Percentiles rank a stretch among this genome's conserved stretches.
These are phyloP conservation scores for Cenococcum geophilum DNA, from an alignment of 495 filamentous ascomycete genomes.

Conservation along the genomic window DNA sequence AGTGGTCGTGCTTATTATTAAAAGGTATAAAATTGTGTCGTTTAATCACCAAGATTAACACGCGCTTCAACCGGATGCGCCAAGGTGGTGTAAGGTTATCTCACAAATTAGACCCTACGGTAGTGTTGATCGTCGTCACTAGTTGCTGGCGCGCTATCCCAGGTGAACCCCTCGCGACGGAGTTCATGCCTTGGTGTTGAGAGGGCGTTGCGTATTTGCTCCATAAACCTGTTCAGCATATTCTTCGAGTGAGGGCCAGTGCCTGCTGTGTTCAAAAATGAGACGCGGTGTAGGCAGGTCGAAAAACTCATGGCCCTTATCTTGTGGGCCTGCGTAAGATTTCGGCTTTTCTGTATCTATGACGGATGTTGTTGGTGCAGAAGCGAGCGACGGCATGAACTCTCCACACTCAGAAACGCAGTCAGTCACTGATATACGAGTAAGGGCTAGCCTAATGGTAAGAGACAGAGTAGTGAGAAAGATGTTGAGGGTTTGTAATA, in stretches of 20 bases:
- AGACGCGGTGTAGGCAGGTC: constrained; percentile 1
- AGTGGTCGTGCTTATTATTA: too few relatives aligned
- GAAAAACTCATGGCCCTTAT: not conserved
- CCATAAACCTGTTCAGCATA: constrained; percentile 4
- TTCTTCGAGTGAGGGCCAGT: constrained; percentile 13
- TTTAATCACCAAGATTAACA: too few relatives aligned
- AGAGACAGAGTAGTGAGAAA: not conserved
- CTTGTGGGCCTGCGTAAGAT: not conserved
- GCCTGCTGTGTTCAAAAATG: not conserved
- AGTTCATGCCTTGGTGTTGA: not conserved
- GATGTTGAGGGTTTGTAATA: too few relatives aligned
- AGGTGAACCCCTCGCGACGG: constrained; percentile 2
- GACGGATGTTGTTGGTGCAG: not conserved
- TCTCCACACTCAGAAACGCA: not conserved
- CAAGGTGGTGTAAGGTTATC: too few relatives aligned
- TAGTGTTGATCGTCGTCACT: not conserved
- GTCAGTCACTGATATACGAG: not conserved
- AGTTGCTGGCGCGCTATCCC: not conserved
- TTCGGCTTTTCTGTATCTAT: not conserved
- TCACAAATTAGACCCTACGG: too few relatives aligned
- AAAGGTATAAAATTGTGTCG: too few relatives aligned
- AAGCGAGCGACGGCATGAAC: not conserved
- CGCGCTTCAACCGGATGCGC: too few relatives aligned
- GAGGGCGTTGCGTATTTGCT: not conserved
- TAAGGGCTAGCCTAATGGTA: not conserved